These are phyloP conservation scores for Thelonectria discophora DNA, from an alignment of 2,329 filamentous ascomycete genomes.

Conservation along the genomic window DNA sequence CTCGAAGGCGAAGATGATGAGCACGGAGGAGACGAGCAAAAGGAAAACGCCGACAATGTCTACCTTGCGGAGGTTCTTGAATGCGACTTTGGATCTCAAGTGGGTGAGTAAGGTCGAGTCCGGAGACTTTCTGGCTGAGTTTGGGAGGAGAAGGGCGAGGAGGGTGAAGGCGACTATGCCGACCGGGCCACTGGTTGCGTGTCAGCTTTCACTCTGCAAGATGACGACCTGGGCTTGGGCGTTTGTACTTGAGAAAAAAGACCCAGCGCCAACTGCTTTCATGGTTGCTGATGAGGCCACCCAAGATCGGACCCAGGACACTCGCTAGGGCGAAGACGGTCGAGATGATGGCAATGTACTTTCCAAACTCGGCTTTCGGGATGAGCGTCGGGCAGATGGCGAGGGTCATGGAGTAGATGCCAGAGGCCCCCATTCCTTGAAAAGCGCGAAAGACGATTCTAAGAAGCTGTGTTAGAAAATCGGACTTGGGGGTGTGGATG, in stretches of 20 bases:
- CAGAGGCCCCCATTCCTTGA: constrained; percentile 29
- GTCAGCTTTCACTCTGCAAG: not conserved
- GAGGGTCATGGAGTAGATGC: constrained; percentile 29
- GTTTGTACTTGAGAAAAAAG: constrained; percentile 39
- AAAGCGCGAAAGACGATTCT: constrained; percentile 32
- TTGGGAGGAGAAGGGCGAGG: constrained; percentile 15
- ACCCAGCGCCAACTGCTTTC: constrained; percentile 15
- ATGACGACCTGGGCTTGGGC: fast-evolving
- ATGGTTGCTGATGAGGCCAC: constrained; percentile 9
- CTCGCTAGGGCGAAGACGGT: constrained; percentile 15
- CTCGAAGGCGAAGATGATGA: constrained; percentile 58
- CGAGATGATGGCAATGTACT: constrained; percentile 29
- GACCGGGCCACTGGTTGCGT: not conserved
- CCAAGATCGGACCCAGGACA: constrained; percentile 10
- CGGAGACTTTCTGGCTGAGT: not conserved
- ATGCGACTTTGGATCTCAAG: not conserved
- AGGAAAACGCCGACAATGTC: constrained; percentile 42
- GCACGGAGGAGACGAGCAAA: constrained; percentile 51
- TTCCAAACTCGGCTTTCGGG: constrained; percentile 22
- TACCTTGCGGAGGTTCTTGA: constrained; percentile 18
- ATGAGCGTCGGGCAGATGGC: constrained; percentile 26
- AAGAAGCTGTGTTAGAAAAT: not conserved
- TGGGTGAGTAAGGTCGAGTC: not conserved
- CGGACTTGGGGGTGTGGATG: not conserved
- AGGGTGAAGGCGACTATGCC: constrained; percentile 18